A percentile compares a stretch with the other conserved stretches of the same genome.
Evolutionary conservation across 2,329 filamentous ascomycete genomes (phyloP).

Genomic region (Colletotrichum orbiculare): DNA sequence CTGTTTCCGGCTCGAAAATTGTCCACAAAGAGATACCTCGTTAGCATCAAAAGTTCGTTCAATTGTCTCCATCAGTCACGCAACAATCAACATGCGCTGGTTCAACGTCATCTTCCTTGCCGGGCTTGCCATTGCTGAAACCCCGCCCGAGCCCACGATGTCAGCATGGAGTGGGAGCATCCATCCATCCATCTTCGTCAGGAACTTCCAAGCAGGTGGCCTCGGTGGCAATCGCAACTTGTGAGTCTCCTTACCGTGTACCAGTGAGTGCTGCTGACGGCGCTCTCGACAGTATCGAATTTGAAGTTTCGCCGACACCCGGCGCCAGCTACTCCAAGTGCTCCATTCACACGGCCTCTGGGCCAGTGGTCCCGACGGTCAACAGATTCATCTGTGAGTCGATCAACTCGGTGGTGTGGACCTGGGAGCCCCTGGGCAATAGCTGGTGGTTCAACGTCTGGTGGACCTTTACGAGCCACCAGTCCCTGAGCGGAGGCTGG

Average conservation of each 20-base stretch:
- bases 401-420: constrained; percentile 25
- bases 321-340: constrained; percentile 31
- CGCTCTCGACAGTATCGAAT: background rate
- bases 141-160: too few species aligned
- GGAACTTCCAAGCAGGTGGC: too few species aligned
- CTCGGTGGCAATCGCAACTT: constrained; percentile 15
- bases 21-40: too few species aligned
- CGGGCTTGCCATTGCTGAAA: background rate
- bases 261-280: background rate
- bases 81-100: constrained; percentile 12
- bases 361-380: constrained; percentile 26
- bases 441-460: constrained; percentile 33
- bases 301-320: constrained; percentile 16
- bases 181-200: too few species aligned
- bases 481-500: constrained; percentile 5
- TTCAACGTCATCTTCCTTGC: constrained; percentile 1
- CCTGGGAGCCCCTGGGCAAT: constrained; percentile 22
- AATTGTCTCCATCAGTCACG: too few species aligned
- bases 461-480: constrained; percentile 33
- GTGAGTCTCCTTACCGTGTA: background rate
- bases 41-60: too few species aligned
- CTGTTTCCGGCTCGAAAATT: too few species aligned
- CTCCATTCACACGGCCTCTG: constrained; percentile 19
- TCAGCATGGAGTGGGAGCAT: too few species aligned
- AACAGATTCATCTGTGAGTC: constrained; percentile 11